A percentile compares a stretch with the other conserved stretches of the same genome.
Conservation (phyloP, 2,329 filamentous ascomycete species). For the Fusarium papillatum region DNA sequence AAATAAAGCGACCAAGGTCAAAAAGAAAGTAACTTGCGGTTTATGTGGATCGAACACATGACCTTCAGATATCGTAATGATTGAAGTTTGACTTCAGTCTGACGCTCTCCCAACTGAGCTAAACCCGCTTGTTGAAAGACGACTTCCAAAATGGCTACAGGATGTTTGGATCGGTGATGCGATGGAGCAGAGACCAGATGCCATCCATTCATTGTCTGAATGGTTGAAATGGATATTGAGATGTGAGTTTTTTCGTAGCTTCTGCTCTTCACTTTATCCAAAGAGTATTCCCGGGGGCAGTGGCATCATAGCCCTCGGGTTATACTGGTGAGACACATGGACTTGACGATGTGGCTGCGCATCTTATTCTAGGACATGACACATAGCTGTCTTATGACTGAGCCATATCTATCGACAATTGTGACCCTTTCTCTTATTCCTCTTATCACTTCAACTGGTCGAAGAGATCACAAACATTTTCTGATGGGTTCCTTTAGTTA, state of each 20-base stretch:
- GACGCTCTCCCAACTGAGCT: conserved; percentile 48
- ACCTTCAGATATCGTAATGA: conserved; percentile 45
- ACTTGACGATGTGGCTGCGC: background rate
- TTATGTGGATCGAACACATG: conserved; percentile 49
- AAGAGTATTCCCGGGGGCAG: background rate
- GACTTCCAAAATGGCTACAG: background rate
- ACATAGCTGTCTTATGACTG: background rate
- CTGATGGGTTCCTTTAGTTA: too few relatives aligned
- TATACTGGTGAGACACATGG: too few relatives aligned
- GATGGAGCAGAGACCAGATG: background rate
- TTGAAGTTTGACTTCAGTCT: conserved; percentile 41
- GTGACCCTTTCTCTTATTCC: background rate
- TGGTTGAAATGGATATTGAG: background rate
- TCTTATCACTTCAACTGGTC: background rate
- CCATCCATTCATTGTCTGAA: too few relatives aligned
- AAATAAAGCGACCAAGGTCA: background rate
- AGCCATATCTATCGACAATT: background rate
- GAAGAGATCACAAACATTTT: too few relatives aligned
- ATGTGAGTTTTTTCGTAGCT: background rate
- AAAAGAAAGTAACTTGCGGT: conserved; percentile 37
- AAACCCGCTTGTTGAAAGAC: conserved; percentile 41
- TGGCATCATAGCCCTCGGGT: background rate
- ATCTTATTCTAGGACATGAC: background rate
- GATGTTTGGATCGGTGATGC: background rate
- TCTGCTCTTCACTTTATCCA: background rate